A percentile compares a stretch with the other conserved stretches of the same genome.
Evolutionary conservation across 768 basidiomycete genomes (phyloP).

Genomic region (Tricholoma matsutake): DNA sequence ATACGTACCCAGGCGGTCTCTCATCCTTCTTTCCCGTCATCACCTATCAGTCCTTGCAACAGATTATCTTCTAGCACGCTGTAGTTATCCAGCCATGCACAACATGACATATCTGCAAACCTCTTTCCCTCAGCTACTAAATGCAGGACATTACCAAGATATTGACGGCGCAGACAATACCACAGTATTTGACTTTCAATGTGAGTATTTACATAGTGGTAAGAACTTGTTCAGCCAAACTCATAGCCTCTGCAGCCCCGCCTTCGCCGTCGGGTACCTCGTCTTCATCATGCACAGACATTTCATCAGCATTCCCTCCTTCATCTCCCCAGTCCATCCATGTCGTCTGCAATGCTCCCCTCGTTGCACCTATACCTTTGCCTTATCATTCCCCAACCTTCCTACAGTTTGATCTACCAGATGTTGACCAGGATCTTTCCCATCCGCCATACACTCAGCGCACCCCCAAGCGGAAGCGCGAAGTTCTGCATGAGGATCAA

Average conservation of each 20-base stretch:
- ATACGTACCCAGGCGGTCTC: slow-evolving; percentile 30
- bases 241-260: slow-evolving; percentile 27
- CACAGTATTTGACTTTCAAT: slow-evolving; percentile 15
- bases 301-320: slow-evolving; percentile 15
- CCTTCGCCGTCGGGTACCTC: slow-evolving; percentile 44
- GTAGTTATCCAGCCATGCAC: not conserved
- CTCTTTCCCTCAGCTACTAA: slow-evolving; percentile 11
- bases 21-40: slow-evolving; percentile 17
- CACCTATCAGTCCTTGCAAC: slow-evolving; percentile 19
- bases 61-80: slow-evolving; percentile 12
- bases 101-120: not conserved
- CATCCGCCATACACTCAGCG: slow-evolving; percentile 57
- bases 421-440: slow-evolving; percentile 67
- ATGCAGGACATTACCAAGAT: slow-evolving; percentile 8
- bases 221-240: not conserved
- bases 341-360: slow-evolving; percentile 64
- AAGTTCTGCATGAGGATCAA: slow-evolving; percentile 15
- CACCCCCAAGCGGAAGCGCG: slow-evolving; percentile 51
- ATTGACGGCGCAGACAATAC: not conserved
- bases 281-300: slow-evolving; percentile 19
- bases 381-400: slow-evolving; percentile 70
- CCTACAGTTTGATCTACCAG: slow-evolving; percentile 64
- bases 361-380: slow-evolving; percentile 64
- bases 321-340: slow-evolving; percentile 34
- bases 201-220: slow-evolving; percentile 16